A percentile compares a stretch with the other conserved stretches of the same genome.
phyloP scores from a whole-genome alignment of 75 land plant species.

The Adiantum capillusveneris region DNA sequence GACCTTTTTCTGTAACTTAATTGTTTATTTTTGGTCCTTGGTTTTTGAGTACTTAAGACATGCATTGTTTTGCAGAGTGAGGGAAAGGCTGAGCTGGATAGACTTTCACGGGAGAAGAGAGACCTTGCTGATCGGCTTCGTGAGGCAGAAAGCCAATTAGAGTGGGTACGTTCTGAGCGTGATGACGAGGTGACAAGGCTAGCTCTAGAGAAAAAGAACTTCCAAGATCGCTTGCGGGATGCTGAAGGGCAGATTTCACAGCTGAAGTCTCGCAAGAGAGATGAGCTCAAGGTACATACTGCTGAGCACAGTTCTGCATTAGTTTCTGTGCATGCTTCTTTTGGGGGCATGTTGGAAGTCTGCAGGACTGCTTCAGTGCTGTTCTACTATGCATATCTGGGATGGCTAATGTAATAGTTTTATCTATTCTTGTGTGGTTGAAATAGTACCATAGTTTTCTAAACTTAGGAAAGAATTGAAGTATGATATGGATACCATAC shows the following conservation, averaged over 20 bases:
- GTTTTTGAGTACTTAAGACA: no score
- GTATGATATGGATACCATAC: no score
- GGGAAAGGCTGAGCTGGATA: slow-evolving; percentile 32
- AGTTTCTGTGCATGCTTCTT: no score
- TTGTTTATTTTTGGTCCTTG: not conserved
- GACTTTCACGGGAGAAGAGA: slow-evolving; percentile 29
- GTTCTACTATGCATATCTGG: no score
- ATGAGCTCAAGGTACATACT: slow-evolving; percentile 35
- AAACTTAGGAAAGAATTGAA: no score
- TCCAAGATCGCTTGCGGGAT: slow-evolving; percentile 37
- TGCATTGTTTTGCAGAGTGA: slow-evolving; percentile 34
- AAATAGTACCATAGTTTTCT: no score
- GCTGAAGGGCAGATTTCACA: slow-evolving; percentile 41
- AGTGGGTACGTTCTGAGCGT: slow-evolving; percentile 41
- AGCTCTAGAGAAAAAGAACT: slow-evolving; percentile 21
- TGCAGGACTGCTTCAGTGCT: no score
- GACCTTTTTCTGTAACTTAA: not conserved
- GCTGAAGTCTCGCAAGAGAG: slow-evolving; percentile 42
- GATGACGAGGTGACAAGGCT: slow-evolving; percentile 36
- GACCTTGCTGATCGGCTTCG: slow-evolving; percentile 33
- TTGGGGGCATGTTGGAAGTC: no score
- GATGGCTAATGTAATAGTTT: no score
- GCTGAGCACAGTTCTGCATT: no score
- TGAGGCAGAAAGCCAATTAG: slow-evolving; percentile 46
- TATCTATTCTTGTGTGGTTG: no score